Conservation (phyloP, 768 basidiomycete species). For the Asterophora parasitica region DNA sequence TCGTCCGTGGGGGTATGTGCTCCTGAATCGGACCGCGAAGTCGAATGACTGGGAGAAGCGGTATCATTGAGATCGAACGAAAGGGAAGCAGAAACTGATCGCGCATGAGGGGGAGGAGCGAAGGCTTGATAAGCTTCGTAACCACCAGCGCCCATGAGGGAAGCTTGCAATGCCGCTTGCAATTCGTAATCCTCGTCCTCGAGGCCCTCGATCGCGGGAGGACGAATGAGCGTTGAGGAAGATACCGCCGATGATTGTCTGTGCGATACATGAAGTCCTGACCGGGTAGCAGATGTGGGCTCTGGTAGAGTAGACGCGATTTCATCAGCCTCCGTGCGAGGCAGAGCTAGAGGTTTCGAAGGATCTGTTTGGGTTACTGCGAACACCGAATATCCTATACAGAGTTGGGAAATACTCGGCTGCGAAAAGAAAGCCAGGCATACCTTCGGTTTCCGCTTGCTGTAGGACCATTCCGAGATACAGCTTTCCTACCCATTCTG, state of each 20-base stretch:
- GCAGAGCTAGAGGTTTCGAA: constrained; percentile 45
- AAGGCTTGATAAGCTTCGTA: constrained; percentile 12
- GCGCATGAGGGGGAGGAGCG: constrained; percentile 23
- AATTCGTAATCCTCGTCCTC: constrained; percentile 87
- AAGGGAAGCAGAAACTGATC: constrained; percentile 22
- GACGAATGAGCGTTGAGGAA: constrained; percentile 7
- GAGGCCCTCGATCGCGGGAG: constrained; percentile 32
- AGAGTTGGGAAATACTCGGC: not conserved
- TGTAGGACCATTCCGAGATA: constrained; percentile 85
- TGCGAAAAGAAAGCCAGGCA: constrained; percentile 9
- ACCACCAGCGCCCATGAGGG: constrained; percentile 37
- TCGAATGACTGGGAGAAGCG: constrained; percentile 1
- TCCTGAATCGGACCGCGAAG: constrained; percentile 17
- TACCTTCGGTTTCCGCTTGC: constrained; percentile 83
- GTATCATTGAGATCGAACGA: constrained; percentile 8
- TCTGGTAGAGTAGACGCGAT: constrained; percentile 62
- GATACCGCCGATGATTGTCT: constrained; percentile 1
- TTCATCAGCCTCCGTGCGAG: constrained; percentile 67
- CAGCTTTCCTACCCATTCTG: constrained; percentile 80
- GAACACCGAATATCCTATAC: constrained; percentile 75
- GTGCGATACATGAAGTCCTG: constrained; percentile 7
- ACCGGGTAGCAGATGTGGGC: constrained; percentile 22
- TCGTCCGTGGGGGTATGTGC: constrained; percentile 14
- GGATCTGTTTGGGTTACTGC: constrained; percentile 65
- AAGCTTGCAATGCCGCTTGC: constrained; percentile 84